Evolutionary conservation across 306 rosid genomes (phyloP), one percentile per base, ranked within the genome.

Genomic region (Vigna unguiculata): DNA sequence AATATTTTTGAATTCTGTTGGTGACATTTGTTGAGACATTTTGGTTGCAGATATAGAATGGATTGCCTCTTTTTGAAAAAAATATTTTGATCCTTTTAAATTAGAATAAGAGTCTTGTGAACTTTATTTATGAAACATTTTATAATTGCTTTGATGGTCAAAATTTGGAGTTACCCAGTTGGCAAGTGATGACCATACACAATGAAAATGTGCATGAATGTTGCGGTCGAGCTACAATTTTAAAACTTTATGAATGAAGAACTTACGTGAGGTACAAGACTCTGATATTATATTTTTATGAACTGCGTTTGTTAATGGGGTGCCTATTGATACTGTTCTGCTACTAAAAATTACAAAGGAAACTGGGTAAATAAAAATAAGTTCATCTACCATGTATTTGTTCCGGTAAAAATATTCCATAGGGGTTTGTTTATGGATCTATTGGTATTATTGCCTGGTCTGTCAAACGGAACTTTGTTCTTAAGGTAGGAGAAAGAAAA

Each of bases 1-100:
- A 21, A 61, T 6, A 62, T 62, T 62, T 32, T 22, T 61, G 6
- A 60, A 17, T 63, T 34, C 48, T 17, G 47, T n/a, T 36, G 9
- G 9, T 61, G 7, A n/a, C n/a, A 17, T 7, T 59, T 28, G 41
- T 30, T 7, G 20, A 15, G 43, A 32, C 15, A 34, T 9, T 32
- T 32, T 60, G 38, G 66, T 61, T 61, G 68, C 68, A n/a, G 24
- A 6, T 28, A 25, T 59, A 14, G 40, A 59, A 59, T 58, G 64
- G 5, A 57, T 57, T 24, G 15, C 25, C 19, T 13, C 10, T 55
- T 8, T 40, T 5, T 2, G 28, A 17, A 55, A 20, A 12, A 10
- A 55, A 24, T 57, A 11, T 22, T 24, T 57, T 22, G 25, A 24
- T 24, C 38, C 63, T 57, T 57, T 24, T 24, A 57, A 24, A 57